Percentiles rank a stretch among this genome's conserved stretches.
Conservation (phyloP, 208 protist species). For the Novymonas esmeraldas region DNA sequence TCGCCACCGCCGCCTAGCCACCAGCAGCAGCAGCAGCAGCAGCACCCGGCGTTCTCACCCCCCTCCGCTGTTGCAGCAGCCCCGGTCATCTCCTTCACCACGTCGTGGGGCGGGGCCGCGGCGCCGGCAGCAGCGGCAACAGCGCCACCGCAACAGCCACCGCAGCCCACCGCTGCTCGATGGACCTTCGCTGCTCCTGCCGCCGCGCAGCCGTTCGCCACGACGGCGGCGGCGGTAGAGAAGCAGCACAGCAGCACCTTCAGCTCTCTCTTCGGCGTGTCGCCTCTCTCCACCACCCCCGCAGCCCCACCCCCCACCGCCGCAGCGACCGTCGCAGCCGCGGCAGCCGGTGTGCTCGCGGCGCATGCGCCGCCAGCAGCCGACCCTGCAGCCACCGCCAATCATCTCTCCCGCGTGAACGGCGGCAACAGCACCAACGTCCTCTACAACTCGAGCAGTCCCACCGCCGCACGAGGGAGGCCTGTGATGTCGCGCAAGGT, state of each 20-base stretch:
- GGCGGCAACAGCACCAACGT: constrained; percentile 37
- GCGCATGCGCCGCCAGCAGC: background rate
- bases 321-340: background rate
- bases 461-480: constrained; percentile 13
- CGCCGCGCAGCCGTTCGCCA: background rate
- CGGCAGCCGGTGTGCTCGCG: no score
- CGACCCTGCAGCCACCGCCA: background rate
- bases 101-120: constrained; percentile 13
- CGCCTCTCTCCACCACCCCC: background rate
- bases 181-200: constrained; percentile 12
- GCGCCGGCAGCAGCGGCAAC: background rate
- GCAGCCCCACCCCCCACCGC: background rate
- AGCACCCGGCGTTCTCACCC: constrained; percentile 4
- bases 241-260: constrained; percentile 31
- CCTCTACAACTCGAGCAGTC: constrained; percentile 48
- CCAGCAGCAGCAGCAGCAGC: constrained; percentile 4
- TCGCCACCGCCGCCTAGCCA: constrained; percentile 4
- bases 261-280: constrained; percentile 31
- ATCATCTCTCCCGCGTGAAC: background rate
- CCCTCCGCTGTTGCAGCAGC: constrained; percentile 11
- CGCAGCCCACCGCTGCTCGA: background rate
- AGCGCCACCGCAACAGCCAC: background rate
- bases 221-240: background rate
- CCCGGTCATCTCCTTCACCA: constrained; percentile 32
- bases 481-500: constrained; percentile 40